Conservation (phyloP, 2,329 filamentous ascomycete genomes). For the Aspergillus melleus region DNA sequence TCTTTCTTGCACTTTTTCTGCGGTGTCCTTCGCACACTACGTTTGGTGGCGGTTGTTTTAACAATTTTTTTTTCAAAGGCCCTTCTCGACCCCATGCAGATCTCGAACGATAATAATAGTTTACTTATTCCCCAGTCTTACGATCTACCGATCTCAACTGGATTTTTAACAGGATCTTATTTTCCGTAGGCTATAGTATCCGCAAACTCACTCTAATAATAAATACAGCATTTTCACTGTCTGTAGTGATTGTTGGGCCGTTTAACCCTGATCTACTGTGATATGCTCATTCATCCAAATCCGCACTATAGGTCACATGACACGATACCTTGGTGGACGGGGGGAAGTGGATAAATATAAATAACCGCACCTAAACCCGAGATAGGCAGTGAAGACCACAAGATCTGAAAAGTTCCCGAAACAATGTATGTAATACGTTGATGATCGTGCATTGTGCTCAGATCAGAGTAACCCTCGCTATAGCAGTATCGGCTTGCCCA, state of each 20-base stretch:
- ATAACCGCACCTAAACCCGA: not conserved
- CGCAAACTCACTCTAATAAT: too few relatives aligned
- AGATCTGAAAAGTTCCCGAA: too few relatives aligned
- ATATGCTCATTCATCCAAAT: not conserved
- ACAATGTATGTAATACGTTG: not conserved
- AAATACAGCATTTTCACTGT: too few relatives aligned
- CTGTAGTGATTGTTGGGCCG: too few relatives aligned
- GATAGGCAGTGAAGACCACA: not conserved
- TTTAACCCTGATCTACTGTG: too few relatives aligned
- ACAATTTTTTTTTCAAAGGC: not conserved
- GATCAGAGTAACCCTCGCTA: not conserved
- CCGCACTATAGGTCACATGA: not conserved
- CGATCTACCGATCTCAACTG: not conserved
- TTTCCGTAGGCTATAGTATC: not conserved
- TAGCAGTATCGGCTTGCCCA: too few relatives aligned
- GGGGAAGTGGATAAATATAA: not conserved
- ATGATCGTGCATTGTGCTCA: not conserved
- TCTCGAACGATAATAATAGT: not conserved
- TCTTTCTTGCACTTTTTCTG: not conserved
- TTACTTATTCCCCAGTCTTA: not conserved
- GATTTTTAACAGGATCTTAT: not conserved
- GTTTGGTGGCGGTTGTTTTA: not conserved
- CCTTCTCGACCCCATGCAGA: not conserved
- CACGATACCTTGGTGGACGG: not conserved
- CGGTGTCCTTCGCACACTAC: not conserved